Evolutionary conservation across 768 basidiomycete genomes (phyloP).

Genomic region (Brasilioporus rufonigricans): DNA sequence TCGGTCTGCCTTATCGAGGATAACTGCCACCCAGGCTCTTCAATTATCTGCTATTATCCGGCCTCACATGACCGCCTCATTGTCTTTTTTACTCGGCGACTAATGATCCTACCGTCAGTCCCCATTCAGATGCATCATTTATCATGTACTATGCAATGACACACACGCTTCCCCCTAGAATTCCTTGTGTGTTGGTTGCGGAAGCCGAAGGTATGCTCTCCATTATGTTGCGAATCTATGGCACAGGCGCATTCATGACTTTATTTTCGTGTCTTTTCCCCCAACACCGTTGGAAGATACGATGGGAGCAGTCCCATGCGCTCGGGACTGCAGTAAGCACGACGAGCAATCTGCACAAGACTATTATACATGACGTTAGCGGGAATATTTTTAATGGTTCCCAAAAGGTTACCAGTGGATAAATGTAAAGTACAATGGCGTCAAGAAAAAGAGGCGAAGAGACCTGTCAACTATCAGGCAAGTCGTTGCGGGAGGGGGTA

Average conservation of each 20-base stretch:
- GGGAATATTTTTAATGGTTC: background rate
- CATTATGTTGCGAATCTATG: background rate
- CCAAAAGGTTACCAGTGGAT: background rate
- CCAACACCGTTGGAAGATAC: too few species aligned
- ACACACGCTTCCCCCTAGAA: too few species aligned
- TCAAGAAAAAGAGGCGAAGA: background rate
- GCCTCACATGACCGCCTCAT: too few species aligned
- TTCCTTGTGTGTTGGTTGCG: background rate
- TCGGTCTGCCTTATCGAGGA: too few species aligned
- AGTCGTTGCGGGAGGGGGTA: background rate
- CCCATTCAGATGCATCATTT: too few species aligned
- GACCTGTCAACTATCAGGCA: constrained; percentile 6
- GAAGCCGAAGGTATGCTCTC: background rate
- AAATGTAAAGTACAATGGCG: background rate
- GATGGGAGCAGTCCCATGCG: background rate
- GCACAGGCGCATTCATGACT: background rate
- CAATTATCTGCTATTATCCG: too few species aligned
- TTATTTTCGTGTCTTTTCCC: background rate
- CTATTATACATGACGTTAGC: background rate
- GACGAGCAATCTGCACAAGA: background rate
- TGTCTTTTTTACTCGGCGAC: too few species aligned
- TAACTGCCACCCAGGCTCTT: too few species aligned
- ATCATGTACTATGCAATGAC: too few species aligned
- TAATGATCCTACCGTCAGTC: too few species aligned
- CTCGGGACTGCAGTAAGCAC: background rate